Percentiles rank a stretch among this genome's conserved stretches.
These are phyloP conservation scores for Petunia hybrid DNA, from an alignment of 305 asterid species.

Conservation along the genomic window DNA sequence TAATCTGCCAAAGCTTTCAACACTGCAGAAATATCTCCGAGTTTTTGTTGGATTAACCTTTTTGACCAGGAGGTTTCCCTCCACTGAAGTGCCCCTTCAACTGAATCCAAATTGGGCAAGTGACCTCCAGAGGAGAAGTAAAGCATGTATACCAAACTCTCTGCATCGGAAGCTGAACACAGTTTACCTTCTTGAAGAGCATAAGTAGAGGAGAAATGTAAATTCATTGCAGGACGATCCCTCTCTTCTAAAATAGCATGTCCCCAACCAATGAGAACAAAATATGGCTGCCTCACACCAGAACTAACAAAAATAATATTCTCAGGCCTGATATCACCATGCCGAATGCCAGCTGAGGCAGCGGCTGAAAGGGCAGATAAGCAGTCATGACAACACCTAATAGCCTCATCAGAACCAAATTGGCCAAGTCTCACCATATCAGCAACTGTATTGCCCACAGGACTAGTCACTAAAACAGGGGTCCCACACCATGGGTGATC, in stretches of 20 bases:
- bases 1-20: constrained; percentile 97
- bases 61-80: constrained; percentile 93
- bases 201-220: constrained; percentile 92
- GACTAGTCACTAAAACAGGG: constrained; percentile 75
- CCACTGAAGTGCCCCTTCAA: constrained; percentile 95
- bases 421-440: constrained; percentile 74
- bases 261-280: constrained; percentile 91
- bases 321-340: constrained; percentile 90
- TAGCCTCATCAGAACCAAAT: constrained; percentile 73
- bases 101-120: constrained; percentile 85
- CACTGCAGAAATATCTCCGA: constrained; percentile 92
- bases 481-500: constrained; percentile 93
- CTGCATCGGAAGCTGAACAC: constrained; percentile 96
- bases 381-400: constrained; percentile 94
- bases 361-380: constrained; percentile 80
- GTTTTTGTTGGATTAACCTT: constrained; percentile 91
- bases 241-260: constrained; percentile 94
- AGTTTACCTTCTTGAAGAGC: constrained; percentile 94
- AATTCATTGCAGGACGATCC: constrained; percentile 87
- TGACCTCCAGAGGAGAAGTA: constrained; percentile 74
- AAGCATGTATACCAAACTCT: constrained; percentile 85
- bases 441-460: constrained; percentile 79
- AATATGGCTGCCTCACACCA: constrained; percentile 59
- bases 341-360: constrained; percentile 82
- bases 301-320: constrained; percentile 69